Evolutionary conservation across 2,329 filamentous ascomycete species (phyloP).

Genomic region (Gaeumannomyces sp.): DNA sequence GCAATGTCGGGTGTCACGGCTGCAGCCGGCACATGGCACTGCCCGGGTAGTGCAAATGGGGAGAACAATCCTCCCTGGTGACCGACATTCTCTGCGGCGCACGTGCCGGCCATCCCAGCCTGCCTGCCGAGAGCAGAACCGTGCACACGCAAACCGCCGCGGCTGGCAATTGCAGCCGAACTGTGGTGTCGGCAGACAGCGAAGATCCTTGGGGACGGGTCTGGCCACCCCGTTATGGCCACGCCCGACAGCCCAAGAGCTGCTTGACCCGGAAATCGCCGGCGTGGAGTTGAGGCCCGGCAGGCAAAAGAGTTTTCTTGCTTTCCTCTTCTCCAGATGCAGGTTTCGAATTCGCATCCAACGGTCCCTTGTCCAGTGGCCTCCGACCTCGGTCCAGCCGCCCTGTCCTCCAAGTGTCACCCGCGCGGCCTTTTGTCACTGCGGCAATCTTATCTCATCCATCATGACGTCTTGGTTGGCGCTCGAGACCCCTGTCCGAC

Average conservation of each 20-base stretch:
- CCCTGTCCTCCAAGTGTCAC: too few species aligned
- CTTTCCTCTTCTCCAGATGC: too few species aligned
- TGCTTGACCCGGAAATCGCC: neutral
- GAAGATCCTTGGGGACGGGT: too few species aligned
- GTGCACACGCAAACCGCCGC: neutral
- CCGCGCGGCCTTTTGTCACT: neutral
- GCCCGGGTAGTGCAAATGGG: too few species aligned
- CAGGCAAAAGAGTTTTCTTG: neutral
- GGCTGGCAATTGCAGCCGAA: too few species aligned
- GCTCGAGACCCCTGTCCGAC: neutral
- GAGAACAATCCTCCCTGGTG: neutral
- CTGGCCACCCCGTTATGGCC: too few species aligned
- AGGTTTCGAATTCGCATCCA: neutral
- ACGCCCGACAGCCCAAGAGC: too few species aligned
- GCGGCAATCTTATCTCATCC: neutral
- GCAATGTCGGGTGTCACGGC: too few species aligned
- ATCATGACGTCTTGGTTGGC: neutral
- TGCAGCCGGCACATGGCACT: neutral
- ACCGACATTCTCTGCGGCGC: neutral
- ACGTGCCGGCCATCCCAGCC: neutral
- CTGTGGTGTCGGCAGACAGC: too few species aligned
- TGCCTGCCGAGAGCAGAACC: neutral
- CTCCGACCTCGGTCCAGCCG: neutral
- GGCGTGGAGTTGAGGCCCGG: neutral
- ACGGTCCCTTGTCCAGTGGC: too few species aligned